Evolutionary conservation across 2,329 filamentous ascomycete genomes (phyloP), one percentile per base, ranked within the genome.

Genomic region (Anthostomella pinea): DNA sequence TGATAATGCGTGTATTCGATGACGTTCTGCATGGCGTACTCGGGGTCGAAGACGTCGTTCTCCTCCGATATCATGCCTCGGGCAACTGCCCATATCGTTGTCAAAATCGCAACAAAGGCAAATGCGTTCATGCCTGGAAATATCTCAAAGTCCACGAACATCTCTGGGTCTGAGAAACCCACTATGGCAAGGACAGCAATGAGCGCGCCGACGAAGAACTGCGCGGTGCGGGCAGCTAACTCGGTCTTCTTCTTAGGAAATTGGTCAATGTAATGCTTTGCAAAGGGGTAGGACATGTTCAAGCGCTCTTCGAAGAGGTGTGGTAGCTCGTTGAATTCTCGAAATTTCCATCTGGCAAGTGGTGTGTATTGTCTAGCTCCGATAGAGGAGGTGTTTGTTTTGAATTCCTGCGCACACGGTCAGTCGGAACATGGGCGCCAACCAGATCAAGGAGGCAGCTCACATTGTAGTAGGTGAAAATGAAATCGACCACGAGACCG

Each of bases 221-320:
- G 83, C 19, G 96, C 75, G 30, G 94, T 95, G 25, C 85, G 79
- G 8, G 86, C 86, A 22, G 91, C 60, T 52, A 95, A 89, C 43
- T 93, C 85, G 0, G 83, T 93, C 65, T 96, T 95, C 57, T 90
- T 83, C 60, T 97, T 97, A 0, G 93, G 93, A 43, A 98, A 98
- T 48, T 97, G 91, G 47, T 95, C 88, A 17, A 98, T 76, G 54
- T 98, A 98, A 30, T 88, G 80, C 21, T 85, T 88, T 2, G 93
- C 91, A 58, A 88, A 96, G 0, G 91, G 90, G 56, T 93, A 89
- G 1, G 93, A 95, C 85, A 97, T 94, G 48, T 95, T 90, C 26
- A 91, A 72, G 14, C 93, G 81, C 47, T 91, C 86, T 42, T 89
- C 79, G 54, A 97, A 98, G 2, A 97, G 73, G 62, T 98, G 93